Evolutionary conservation across 2,329 filamentous ascomycete genomes (phyloP).

Genomic region (Alternaria brassicae): DNA sequence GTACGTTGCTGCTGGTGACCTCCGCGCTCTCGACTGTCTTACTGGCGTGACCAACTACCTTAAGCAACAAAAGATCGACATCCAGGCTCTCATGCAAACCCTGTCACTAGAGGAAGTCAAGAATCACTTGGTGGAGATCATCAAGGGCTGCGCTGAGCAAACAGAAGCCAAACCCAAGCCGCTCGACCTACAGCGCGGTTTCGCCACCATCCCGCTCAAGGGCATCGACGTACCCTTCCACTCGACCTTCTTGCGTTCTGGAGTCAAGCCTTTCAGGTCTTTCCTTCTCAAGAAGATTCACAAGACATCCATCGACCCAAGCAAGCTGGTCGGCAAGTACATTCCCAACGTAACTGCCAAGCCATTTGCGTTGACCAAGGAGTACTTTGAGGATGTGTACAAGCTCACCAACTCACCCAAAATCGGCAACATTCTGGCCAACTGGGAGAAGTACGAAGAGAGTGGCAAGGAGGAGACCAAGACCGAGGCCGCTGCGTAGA

Average conservation of each 20-base stretch:
- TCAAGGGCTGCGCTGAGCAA: constrained; percentile 83
- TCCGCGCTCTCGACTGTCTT: constrained; percentile 70
- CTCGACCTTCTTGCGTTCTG: constrained; percentile 95
- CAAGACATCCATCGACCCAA: constrained; percentile 97
- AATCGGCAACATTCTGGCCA: constrained; percentile 81
- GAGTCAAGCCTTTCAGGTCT: constrained; percentile 97
- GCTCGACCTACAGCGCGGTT: constrained; percentile 89
- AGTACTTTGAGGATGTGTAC: constrained; percentile 99
- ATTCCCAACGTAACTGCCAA: constrained; percentile 98
- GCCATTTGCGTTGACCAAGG: constrained; percentile 94
- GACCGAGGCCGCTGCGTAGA: constrained; percentile 29
- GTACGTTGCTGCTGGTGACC: constrained; percentile 72
- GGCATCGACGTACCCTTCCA: constrained; percentile 99
- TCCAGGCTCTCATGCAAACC: constrained; percentile 87
- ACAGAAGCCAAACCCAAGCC: constrained; percentile 89
- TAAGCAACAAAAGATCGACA: constrained; percentile 96
- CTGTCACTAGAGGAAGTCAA: constrained; percentile 90
- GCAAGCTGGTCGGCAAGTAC: constrained; percentile 97
- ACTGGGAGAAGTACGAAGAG: constrained; percentile 66
- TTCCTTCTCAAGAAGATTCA: constrained; percentile 99
- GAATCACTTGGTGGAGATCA: constrained; percentile 87
- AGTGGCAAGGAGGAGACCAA: constrained; percentile 42
- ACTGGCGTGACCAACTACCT: constrained; percentile 91
- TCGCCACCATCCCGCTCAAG: constrained; percentile 94
- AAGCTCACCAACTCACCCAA: constrained; percentile 81